Evolutionary conservation across 1,139 yeast species (phyloP), one percentile per base, ranked within the genome.

Genomic region (Geotrichum citri-aurantii): DNA sequence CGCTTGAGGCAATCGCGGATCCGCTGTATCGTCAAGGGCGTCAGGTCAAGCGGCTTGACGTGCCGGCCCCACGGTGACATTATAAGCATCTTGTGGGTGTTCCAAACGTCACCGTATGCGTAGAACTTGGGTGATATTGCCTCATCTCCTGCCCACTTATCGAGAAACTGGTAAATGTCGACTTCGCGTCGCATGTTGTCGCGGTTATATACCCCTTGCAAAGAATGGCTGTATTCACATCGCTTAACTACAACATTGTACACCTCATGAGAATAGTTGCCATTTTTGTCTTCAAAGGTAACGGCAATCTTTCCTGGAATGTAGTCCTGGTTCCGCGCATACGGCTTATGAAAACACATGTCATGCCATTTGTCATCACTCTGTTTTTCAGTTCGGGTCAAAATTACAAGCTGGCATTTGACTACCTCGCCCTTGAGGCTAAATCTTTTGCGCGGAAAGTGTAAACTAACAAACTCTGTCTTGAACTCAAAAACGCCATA

Each of bases 61-160:
- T 50, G 47, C 6, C 62, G 54, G 26, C 62, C 62, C 59, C 59
- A 59, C 7, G 62, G 59, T 19, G 56, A 40, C 48, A 59, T 27
- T 14, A 59, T 29, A 26, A 59, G 50, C 59, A 57, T 52, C 49
- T 59, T 59, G 48, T 56, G 52, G 2, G 59, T 53, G 8, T 55
- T 52, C 62, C 62, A 59, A 11, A 57, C 59, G 33, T 59, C 62
- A 3, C 62, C 59, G 47, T 40, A 54, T 2, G 50, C 48, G 24
- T 46, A 48, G 17, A 59, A 26, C n/a, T 54, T 50, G 6, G 62
- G 62, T 19, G 53, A 42, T 2, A 52, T 52, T 1, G 42, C 55
- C 5, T 44, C 51, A 33, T 37, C 46, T 7, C 12, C 27, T 2
- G 46, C 48, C 7, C 50, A 26, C 10, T 46, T 14, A 8, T 42